phyloP scores from a whole-genome alignment of 1,139 yeast genomes.

The Lodderomyces metapsilosis region DNA sequence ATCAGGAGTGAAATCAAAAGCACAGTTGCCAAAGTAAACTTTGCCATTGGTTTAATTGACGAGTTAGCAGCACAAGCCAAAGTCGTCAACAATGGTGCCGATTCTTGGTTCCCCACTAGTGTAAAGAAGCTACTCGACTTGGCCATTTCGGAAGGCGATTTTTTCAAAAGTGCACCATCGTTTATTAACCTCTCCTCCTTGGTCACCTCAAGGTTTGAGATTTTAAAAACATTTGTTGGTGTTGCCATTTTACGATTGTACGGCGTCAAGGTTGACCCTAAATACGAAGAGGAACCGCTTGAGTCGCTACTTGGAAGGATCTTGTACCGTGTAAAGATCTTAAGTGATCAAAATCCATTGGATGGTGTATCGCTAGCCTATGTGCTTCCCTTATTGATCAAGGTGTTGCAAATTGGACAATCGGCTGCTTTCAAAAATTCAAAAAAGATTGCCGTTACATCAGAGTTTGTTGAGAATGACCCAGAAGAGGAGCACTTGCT shows the following conservation, averaged over 20 bases:
- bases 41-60: constrained; percentile 53
- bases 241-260: constrained; percentile 62
- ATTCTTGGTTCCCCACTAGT: constrained; percentile 70
- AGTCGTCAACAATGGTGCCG: constrained; percentile 65
- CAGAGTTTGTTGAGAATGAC: constrained; percentile 74
- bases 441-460: constrained; percentile 46
- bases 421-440: constrained; percentile 50
- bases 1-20: constrained; percentile 49
- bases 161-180: constrained; percentile 28
- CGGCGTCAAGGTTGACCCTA: constrained; percentile 39
- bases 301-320: constrained; percentile 59
- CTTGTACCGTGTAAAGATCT: constrained; percentile 71
- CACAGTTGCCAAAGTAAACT: constrained; percentile 37
- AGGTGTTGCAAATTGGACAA: constrained; percentile 62
- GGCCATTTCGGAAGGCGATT: constrained; percentile 19
- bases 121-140: constrained; percentile 46
- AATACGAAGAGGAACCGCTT: constrained; percentile 51
- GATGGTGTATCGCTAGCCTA: constrained; percentile 70
- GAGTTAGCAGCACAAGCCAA: constrained; percentile 52
- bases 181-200: constrained; percentile 46
- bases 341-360: constrained; percentile 70
- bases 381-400: constrained; percentile 68
- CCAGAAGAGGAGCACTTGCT: constrained; percentile 85
- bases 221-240: constrained; percentile 56
- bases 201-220: constrained; percentile 49